Percentiles rank a stretch among this genome's conserved stretches.
Conservation (phyloP, 1,284 basidiomycete species). For the Ustilago hordei region DNA sequence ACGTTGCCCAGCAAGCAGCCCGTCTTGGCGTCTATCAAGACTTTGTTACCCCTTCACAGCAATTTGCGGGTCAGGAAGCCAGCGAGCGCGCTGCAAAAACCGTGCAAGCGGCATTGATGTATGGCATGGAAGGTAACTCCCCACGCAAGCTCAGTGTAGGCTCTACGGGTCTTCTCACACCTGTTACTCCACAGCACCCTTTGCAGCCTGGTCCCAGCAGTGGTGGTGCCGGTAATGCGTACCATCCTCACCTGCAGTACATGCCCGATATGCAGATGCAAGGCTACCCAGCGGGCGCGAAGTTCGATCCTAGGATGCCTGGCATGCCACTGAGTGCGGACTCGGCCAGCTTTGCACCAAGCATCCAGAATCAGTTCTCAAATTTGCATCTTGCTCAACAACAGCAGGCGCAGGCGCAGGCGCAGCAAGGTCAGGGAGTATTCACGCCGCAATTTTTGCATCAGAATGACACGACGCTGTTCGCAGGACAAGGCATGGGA, state of each 20-base stretch:
- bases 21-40: slow-evolving; percentile 43
- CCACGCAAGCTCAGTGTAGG: slow-evolving; percentile 45
- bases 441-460: slow-evolving; percentile 47
- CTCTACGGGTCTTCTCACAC: slow-evolving; percentile 43
- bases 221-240: slow-evolving; percentile 4
- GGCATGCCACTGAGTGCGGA: slow-evolving; percentile 45
- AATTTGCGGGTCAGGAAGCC: slow-evolving; percentile 48
- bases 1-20: slow-evolving; percentile 46
- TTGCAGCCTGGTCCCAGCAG: slow-evolving; percentile 36
- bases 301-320: slow-evolving; percentile 33
- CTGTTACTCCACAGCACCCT: slow-evolving; percentile 52
- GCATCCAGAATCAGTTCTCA: slow-evolving; percentile 46
- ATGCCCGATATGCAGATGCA: slow-evolving; percentile 19
- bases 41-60: slow-evolving; percentile 52
- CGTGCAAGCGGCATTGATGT: slow-evolving; percentile 54
- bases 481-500: slow-evolving; percentile 16
- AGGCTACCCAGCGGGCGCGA: slow-evolving; percentile 6
- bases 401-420: slow-evolving; percentile 12
- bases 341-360: slow-evolving; percentile 39
- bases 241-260: slow-evolving; percentile 17
- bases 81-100: slow-evolving; percentile 53
- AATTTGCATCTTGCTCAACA: slow-evolving; percentile 39
- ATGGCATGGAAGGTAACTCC: slow-evolving; percentile 49
- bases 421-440: slow-evolving; percentile 11
- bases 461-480: slow-evolving; percentile 41